These are phyloP conservation scores for Ceratocystis cacaofunesta DNA, from an alignment of 2,329 filamentous ascomycete species.

Conservation along the genomic window DNA sequence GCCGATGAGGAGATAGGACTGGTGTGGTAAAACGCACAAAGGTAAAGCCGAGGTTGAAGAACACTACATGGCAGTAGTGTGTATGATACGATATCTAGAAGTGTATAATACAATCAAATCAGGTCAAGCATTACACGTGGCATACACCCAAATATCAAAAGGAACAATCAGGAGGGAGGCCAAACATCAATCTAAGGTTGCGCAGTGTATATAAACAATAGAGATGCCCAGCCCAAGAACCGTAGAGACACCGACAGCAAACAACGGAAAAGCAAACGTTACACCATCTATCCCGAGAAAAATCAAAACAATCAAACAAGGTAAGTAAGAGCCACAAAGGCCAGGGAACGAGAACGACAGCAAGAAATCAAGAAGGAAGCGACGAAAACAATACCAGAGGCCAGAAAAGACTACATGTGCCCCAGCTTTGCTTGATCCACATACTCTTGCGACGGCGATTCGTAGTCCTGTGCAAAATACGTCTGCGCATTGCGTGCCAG, in stretches of 20 bases:
- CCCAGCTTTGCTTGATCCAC: constrained; percentile 44
- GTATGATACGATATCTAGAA: constrained; percentile 23
- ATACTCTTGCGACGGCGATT: constrained; percentile 56
- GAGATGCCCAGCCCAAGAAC: neutral
- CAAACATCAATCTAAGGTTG: neutral
- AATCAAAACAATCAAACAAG: neutral
- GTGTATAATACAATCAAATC: constrained; percentile 10
- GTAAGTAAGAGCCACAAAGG: neutral
- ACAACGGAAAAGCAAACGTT: constrained; percentile 1
- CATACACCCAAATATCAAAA: neutral
- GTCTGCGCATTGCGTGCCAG: constrained; percentile 58
- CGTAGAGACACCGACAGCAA: neutral
- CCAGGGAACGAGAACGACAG: neutral
- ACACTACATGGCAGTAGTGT: constrained; percentile 13
- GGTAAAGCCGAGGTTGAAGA: neutral
- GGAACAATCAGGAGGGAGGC: neutral
- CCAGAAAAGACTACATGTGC: constrained; percentile 1
- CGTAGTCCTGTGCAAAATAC: constrained; percentile 68
- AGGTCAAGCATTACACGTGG: neutral
- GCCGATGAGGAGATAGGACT: constrained; percentile 12
- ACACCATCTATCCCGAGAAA: constrained; percentile 1
- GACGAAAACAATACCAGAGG: neutral
- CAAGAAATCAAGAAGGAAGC: neutral
- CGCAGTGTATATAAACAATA: neutral
- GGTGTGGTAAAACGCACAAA: constrained; percentile 17